These are phyloP conservation scores for Lepidium africanum DNA, from an alignment of 345 rosid species.

Conservation along the genomic window DNA sequence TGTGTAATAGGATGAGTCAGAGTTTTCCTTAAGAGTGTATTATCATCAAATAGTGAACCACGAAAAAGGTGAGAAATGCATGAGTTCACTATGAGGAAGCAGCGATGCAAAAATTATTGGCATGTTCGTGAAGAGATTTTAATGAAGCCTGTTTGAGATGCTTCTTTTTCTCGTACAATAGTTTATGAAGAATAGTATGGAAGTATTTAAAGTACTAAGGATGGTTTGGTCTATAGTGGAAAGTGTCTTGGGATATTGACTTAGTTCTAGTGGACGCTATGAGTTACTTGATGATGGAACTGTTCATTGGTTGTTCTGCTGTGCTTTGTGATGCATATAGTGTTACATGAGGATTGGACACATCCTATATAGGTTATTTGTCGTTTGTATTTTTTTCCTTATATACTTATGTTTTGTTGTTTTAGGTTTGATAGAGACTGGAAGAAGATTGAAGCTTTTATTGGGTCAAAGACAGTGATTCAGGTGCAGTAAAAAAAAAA, in stretches of 20 bases:
- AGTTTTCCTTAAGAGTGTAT: not conserved
- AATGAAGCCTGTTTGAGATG: not conserved
- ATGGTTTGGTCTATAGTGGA: not conserved
- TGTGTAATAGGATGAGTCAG: not conserved
- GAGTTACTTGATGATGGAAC: not conserved
- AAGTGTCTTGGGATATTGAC: not conserved
- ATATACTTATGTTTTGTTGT: conserved; percentile 11
- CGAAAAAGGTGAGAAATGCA: not conserved
- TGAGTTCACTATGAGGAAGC: not conserved
- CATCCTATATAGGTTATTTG: conserved; percentile 2
- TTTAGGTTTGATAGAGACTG: conserved; percentile 86
- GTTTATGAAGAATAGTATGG: not conserved
- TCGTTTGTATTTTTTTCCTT: not conserved
- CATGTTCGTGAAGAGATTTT: not conserved
- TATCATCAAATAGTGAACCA: not conserved
- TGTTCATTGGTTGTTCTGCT: not conserved
- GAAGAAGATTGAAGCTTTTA: conserved; percentile 88
- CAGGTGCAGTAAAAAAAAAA: conserved; percentile 41
- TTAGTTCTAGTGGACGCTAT: not conserved
- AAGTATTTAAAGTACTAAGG: not conserved
- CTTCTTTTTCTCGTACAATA: not conserved
- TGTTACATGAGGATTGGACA: not conserved
- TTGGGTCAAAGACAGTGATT: conserved; percentile 84
- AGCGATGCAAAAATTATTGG: not conserved
- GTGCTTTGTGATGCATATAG: not conserved